Base-by-base conservation (phyloP, 495 filamentous ascomycete species). In the Aspergillus indologenus region DNA sequence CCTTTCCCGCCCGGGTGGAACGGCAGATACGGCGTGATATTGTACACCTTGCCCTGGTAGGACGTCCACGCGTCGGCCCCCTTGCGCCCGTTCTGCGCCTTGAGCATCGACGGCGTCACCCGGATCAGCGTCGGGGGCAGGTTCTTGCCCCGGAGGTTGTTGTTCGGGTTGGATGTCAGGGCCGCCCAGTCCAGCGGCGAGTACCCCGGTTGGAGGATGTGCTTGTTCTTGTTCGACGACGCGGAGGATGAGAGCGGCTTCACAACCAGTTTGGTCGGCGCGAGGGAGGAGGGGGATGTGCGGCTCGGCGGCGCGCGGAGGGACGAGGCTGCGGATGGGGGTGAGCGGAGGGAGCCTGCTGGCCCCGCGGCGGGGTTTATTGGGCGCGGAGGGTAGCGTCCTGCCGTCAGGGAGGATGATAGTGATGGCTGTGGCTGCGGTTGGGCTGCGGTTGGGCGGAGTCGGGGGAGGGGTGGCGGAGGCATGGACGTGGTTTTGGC, bases 131-230 rank as follows among this genome's bases (percentile, higher is more conserved):
- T 70, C 4, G 83, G 68, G 1, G 82, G 80, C 3, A 82, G 64
- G 15, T 81, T 77, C 66, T 79, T 68, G 54, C 84, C 85, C 24
- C 87, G 85, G 11, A 96, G 85, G 61, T 90, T 85, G 47, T 81
- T 81, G 6, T 79, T 75, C 3, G 89, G 87, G 51, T 82, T 79
- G n/a, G 77, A 75, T 2, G 84, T 80, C 1, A 95, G 83, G 15
- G 85, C 83, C 23, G 94, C 94, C 94, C 94, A 98, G 81, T 98
- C 94, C 6, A 98, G 86, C 0, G 94, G 94, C 1, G 89, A 93
- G 78, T 89, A 92, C 42, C 94, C 94, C 0, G 94, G 94, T 29
- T 84, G 79, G 31, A 98, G 86, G 17, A 87, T 75, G 26, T 29
- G 26, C 20, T 96, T 90, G 62, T 89, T 85, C 56, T 75, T 65